Conservation (phyloP, 208 protist species). For the Crithidia sp. region DNA sequence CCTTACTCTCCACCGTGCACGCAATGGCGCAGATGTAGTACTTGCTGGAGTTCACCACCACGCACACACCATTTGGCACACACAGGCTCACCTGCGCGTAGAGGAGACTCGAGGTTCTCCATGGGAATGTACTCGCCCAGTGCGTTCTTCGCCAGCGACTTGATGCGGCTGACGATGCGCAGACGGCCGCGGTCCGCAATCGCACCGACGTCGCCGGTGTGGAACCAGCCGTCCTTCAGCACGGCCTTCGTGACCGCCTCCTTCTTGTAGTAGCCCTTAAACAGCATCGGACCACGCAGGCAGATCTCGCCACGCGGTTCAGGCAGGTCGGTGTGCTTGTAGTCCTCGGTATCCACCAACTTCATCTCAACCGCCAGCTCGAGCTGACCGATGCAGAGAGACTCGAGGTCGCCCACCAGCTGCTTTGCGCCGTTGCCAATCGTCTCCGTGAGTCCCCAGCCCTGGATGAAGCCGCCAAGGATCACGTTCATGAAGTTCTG, state of each 20-base stretch:
- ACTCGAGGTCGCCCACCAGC: conserved; percentile 58
- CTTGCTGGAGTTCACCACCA: conserved; percentile 59
- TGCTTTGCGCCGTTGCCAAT: conserved; percentile 73
- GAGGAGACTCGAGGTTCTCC: conserved; percentile 76
- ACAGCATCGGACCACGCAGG: conserved; percentile 69
- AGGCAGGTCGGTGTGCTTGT: conserved; percentile 80
- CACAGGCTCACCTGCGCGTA: conserved; percentile 58
- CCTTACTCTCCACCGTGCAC: conserved; percentile 68
- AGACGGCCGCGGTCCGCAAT: conserved; percentile 40
- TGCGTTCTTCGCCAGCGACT: conserved; percentile 87
- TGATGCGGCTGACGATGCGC: conserved; percentile 84
- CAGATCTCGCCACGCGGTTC: conserved; percentile 87
- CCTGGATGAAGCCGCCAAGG: conserved; percentile 76
- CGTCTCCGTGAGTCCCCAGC: conserved; percentile 92
- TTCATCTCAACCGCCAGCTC: conserved; percentile 81
- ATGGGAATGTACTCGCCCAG: conserved; percentile 91
- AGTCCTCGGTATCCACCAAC: conserved; percentile 90
- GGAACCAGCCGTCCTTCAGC: conserved; percentile 74
- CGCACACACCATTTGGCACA: conserved; percentile 67
- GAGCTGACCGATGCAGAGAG: conserved; percentile 63
- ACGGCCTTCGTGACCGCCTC: conserved; percentile 74
- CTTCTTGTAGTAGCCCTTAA: conserved; percentile 93
- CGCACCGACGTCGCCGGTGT: conserved; percentile 90
- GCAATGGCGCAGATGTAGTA: conserved; percentile 65
- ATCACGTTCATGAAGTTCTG: conserved; percentile 88